These are phyloP conservation scores for Clarireedia monteithiana DNA, from an alignment of 2,329 filamentous ascomycete genomes.

Conservation along the genomic window DNA sequence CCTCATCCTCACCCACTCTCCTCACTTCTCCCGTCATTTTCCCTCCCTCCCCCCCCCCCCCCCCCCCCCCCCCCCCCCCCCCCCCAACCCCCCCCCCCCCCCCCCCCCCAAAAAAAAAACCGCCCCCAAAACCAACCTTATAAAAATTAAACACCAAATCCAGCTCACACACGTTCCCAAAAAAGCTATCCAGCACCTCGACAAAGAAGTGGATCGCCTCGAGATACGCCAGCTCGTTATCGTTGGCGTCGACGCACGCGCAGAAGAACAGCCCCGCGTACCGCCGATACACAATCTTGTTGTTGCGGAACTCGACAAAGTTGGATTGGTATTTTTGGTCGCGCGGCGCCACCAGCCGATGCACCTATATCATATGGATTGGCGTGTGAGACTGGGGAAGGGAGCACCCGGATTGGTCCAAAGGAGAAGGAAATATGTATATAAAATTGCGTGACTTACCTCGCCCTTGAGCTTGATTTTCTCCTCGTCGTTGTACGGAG, in stretches of 20 bases:
- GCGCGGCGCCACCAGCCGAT: constrained; percentile 92
- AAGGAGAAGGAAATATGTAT: not conserved
- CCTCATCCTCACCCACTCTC: too few relatives aligned
- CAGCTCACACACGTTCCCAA: constrained; percentile 97
- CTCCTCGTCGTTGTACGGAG: constrained; percentile 95
- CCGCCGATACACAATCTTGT: constrained; percentile 94
- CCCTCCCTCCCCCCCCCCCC: too few relatives aligned
- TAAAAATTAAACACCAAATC: constrained; percentile 81
- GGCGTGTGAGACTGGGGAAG: not conserved
- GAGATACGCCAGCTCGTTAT: constrained; percentile 94
- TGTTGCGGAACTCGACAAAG: constrained; percentile 92
- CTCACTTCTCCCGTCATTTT: too few relatives aligned
- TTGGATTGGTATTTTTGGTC: constrained; percentile 99
- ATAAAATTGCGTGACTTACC: constrained; percentile 38
- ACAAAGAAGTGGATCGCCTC: constrained; percentile 99
- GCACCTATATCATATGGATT: constrained; percentile 52
- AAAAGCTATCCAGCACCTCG: constrained; percentile 96
- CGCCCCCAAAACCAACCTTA: constrained; percentile 38
- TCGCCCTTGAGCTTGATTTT: constrained; percentile 99
- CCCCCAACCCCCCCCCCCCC: not conserved
- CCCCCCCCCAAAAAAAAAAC: not conserved
- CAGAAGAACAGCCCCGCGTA: constrained; percentile 99
- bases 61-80: too few relatives aligned
- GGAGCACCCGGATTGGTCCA: not conserved
- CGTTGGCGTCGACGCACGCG: constrained; percentile 96